A percentile compares a stretch with the other conserved stretches of the same genome.
These are phyloP conservation scores for Boletus sp. DNA, from an alignment of 768 basidiomycete species.

Conservation along the genomic window DNA sequence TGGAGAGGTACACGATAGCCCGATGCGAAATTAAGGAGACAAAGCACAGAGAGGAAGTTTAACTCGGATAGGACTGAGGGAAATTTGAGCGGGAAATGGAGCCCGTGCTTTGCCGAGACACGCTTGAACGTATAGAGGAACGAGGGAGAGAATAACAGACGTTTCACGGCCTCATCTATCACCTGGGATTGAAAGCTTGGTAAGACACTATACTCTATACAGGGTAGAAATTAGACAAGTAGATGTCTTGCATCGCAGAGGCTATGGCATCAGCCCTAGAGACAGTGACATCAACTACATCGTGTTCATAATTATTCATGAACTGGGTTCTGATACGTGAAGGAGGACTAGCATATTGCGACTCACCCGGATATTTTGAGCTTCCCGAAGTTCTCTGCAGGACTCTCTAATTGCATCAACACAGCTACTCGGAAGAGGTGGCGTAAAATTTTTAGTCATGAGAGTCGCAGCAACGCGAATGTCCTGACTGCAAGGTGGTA, in stretches of 20 bases:
- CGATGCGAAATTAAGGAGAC: slow-evolving; percentile 80
- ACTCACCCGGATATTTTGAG: slow-evolving; percentile 54
- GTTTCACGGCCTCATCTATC: slow-evolving; percentile 50
- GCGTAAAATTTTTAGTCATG: slow-evolving; percentile 27
- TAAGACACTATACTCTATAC: slow-evolving; percentile 8
- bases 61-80: slow-evolving; percentile 70
- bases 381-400: slow-evolving; percentile 45
- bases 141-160: slow-evolving; percentile 61
- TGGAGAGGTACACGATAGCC: slow-evolving; percentile 78
- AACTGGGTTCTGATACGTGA: slow-evolving; percentile 4
- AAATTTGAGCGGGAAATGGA: slow-evolving; percentile 78
- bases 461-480: neutral
- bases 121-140: slow-evolving; percentile 63
- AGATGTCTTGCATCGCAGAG: neutral
- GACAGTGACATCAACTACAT: neutral
- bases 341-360: neutral
- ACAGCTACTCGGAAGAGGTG: slow-evolving; percentile 47
- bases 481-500: neutral
- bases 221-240: neutral
- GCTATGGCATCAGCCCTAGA: neutral
- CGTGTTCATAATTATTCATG: neutral
- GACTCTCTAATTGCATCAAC: slow-evolving; percentile 54
- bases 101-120: slow-evolving; percentile 63
- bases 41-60: slow-evolving; percentile 75
- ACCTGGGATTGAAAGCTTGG: slow-evolving; percentile 44